Conservation (phyloP, 2,329 filamentous ascomycete species). For the Ophiostoma himal-ulmi region DNA sequence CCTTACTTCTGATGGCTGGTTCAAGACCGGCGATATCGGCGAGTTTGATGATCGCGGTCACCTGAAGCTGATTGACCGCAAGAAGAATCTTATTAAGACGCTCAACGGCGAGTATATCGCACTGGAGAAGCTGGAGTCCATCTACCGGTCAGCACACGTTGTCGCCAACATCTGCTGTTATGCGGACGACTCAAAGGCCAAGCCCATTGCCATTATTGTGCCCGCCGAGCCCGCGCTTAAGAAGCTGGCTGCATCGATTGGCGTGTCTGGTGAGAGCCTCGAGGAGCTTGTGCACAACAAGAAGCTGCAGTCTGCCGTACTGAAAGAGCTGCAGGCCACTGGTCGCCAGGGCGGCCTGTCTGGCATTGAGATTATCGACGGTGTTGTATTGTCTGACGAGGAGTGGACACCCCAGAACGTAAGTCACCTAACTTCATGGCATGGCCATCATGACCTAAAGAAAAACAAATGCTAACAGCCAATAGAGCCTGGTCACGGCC, state of each 20-base stretch:
- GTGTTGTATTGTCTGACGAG: slow-evolving; percentile 64
- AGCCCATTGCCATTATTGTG: slow-evolving; percentile 53
- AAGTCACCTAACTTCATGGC: slow-evolving; percentile 34
- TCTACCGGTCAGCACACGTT: slow-evolving; percentile 46
- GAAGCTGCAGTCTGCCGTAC: slow-evolving; percentile 57
- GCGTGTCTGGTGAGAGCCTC: slow-evolving; percentile 47
- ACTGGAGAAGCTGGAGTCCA: slow-evolving; percentile 61
- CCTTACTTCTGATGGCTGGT: slow-evolving; percentile 71
- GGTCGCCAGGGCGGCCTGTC: slow-evolving; percentile 58
- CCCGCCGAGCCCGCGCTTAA: slow-evolving; percentile 51
- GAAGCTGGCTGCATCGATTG: slow-evolving; percentile 43
- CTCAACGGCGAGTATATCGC: slow-evolving; percentile 78
- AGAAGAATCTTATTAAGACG: slow-evolving; percentile 86
- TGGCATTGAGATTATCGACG: slow-evolving; percentile 65
- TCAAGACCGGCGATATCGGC: slow-evolving; percentile 81
- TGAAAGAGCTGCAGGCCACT: slow-evolving; percentile 57
- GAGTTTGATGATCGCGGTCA: slow-evolving; percentile 69
- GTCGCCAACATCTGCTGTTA: slow-evolving; percentile 54
- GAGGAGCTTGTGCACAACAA: slow-evolving; percentile 64
- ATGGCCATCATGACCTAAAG: neutral
- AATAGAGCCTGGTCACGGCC: slow-evolving; percentile 58
- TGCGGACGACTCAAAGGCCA: slow-evolving; percentile 45
- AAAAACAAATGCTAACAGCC: neutral
- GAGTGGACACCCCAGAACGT: slow-evolving; percentile 73
- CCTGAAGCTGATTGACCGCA: slow-evolving; percentile 71